phyloP scores from a whole-genome alignment of 2,329 filamentous ascomycete species.

The Diaporthe nobilis region DNA sequence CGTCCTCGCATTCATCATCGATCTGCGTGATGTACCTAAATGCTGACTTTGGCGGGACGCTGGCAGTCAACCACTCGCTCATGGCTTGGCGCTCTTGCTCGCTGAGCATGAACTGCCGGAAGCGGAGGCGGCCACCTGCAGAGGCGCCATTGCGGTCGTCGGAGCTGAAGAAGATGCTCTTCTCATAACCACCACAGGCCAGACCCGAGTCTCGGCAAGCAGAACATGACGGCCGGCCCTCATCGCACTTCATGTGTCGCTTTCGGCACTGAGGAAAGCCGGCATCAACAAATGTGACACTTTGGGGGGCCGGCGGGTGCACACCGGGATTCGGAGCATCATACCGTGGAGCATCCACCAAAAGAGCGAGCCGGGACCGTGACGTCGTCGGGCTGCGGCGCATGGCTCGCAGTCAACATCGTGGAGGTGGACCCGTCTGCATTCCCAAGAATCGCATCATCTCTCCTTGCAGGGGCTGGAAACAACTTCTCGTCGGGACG shows the following conservation, averaged over 20 bases:
- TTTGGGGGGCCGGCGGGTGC: neutral
- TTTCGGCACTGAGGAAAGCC: neutral
- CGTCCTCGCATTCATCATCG: conserved; percentile 23
- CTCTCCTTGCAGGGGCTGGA: neutral
- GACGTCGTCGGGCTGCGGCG: neutral
- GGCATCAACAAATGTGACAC: neutral
- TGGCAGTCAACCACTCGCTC: conserved; percentile 51
- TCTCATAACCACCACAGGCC: conserved; percentile 49
- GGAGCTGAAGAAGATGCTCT: conserved; percentile 54
- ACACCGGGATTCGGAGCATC: neutral
- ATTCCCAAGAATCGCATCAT: neutral
- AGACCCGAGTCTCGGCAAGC: neutral
- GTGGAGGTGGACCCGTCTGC: neutral
- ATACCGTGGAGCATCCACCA: conserved; percentile 27
- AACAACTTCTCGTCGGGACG: neutral
- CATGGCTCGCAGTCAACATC: neutral
- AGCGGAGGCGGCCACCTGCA: conserved; percentile 45
- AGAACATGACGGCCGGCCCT: conserved; percentile 15
- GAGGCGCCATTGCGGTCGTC: conserved; percentile 38
- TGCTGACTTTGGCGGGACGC: conserved; percentile 47
- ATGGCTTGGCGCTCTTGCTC: conserved; percentile 53
- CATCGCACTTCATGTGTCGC: conserved; percentile 25
- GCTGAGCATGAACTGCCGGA: conserved; percentile 54
- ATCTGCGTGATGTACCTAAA: conserved; percentile 37
- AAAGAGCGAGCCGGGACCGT: conserved; percentile 22